A percentile compares a stretch with the other conserved stretches of the same genome.
These are phyloP conservation scores for Omphalotus olearius DNA, from an alignment of 1,284 basidiomycete genomes.

Conservation along the genomic window DNA sequence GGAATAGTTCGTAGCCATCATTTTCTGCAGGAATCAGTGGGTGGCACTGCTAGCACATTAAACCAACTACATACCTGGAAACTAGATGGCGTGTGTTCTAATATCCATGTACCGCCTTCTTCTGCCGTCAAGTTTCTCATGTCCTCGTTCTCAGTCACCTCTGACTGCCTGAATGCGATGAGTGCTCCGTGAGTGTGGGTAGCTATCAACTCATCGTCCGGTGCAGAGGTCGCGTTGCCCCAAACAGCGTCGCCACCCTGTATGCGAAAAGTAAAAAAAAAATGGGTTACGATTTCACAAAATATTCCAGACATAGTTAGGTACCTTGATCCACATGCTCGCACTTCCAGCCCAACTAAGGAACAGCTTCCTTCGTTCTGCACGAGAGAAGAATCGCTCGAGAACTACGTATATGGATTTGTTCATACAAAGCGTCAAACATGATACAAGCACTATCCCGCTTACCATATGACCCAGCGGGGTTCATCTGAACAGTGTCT, in stretches of 20 bases:
- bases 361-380: conserved; percentile 89
- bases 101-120: conserved; percentile 76
- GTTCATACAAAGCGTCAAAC: neutral
- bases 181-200: conserved; percentile 52
- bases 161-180: conserved; percentile 68
- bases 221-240: conserved; percentile 74
- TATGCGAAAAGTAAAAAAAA: conserved; percentile 7
- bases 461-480: conserved; percentile 77
- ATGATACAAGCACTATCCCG: neutral
- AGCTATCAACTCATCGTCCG: conserved; percentile 56
- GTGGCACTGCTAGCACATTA: neutral
- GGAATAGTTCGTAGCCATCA: conserved; percentile 91
- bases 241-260: conserved; percentile 89
- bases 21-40: conserved; percentile 51
- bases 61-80: conserved; percentile 59
- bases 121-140: conserved; percentile 76
- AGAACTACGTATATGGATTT: conserved; percentile 48
- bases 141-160: conserved; percentile 22
- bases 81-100: conserved; percentile 79
- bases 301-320: conserved; percentile 4
- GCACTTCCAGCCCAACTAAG: conserved; percentile 94
- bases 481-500: conserved; percentile 91
- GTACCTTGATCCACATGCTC: conserved; percentile 88
- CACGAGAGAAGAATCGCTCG: conserved; percentile 86
- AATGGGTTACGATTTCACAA: neutral